phyloP scores from a whole-genome alignment of 495 filamentous ascomycete genomes.

The Penicillium salamii region DNA sequence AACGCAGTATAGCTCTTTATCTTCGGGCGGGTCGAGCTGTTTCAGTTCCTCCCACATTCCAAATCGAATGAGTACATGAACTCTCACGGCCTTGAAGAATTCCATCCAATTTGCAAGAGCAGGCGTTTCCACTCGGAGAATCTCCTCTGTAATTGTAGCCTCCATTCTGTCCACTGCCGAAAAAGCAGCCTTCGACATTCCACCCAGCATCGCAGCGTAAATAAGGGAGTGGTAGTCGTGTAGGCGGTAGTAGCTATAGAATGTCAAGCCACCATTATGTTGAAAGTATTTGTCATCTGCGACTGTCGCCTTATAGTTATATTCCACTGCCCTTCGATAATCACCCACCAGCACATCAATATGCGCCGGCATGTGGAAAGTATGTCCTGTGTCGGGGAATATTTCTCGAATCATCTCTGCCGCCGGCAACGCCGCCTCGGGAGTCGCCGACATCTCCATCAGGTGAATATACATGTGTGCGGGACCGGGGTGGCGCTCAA shows the following conservation, averaged over 20 bases:
- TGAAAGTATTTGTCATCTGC: conserved; percentile 56
- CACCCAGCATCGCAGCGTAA: conserved; percentile 66
- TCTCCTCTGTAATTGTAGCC: conserved; percentile 46
- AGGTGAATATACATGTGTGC: conserved; percentile 65
- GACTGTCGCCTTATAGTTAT: conserved; percentile 52
- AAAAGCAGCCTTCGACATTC: conserved; percentile 49
- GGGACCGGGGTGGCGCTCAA: conserved; percentile 52
- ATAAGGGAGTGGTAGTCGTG: conserved; percentile 63
- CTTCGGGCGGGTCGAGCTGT: conserved; percentile 39
- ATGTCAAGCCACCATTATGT: conserved; percentile 48
- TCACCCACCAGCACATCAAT: conserved; percentile 63
- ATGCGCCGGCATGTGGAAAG: conserved; percentile 66
- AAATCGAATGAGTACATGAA: conserved; percentile 61
- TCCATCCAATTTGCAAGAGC: conserved; percentile 69
- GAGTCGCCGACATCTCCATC: conserved; percentile 63
- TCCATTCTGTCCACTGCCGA: conserved; percentile 50
- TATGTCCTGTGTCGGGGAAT: conserved; percentile 59
- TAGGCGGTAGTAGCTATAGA: conserved; percentile 60
- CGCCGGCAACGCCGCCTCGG: conserved; percentile 50
- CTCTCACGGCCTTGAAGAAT: conserved; percentile 54
- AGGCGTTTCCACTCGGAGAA: conserved; percentile 55
- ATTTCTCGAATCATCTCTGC: conserved; percentile 57
- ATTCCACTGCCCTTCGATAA: conserved; percentile 54
- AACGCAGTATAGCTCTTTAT: conserved; percentile 52
- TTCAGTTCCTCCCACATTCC: conserved; percentile 57